Evolutionary conservation across 108 stramenopile species (phyloP), one percentile per base, ranked within the genome.

Genomic region (Cyclotella distinguenda): DNA sequence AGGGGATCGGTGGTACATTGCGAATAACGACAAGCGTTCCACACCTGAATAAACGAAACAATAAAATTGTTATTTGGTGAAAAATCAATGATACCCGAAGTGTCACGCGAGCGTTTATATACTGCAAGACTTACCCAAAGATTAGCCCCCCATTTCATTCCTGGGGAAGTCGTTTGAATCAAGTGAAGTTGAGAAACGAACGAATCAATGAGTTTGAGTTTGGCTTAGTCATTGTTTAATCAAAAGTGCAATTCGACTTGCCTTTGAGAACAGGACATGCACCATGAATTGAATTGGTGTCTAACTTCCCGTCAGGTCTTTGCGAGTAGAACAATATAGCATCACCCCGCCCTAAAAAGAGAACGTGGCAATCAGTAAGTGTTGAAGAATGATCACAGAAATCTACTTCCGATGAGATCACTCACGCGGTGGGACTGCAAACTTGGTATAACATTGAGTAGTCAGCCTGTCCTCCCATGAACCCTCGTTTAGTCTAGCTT

Each of bases 141-240:
- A 18, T 89, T 87, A 9, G 88, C 86, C 27, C 81, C 81, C 86
- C 86, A 89, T 68, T 89, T 89, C 22, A 66, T 78, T 12, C 86
- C 87, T 43, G 44, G 5, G 42, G 44, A 19, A n/a, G 16, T n/a
- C n/a, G n/a, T 44, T 46, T 52, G 48, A 33, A 33, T 50, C 0
- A 23, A 18, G 15, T 10, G 34, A 11, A 0, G 23, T 30, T 42
- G n/a, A 12, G 3, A 61, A 23, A 16, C 31, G 23, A 31, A 15
- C 11, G 8, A 16, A n/a, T 27, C 27, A 22, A 35, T 30, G 25
- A 18, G 27, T 27, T 0, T 30, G 26, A 45, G 44, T 48, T n/a
- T n/a, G n/a, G n/a, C n/a, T n/a, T n/a, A n/a, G n/a, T n/a, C n/a
- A n/a, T n/a, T n/a, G n/a, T n/a, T n/a, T n/a, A n/a, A n/a, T n/a